phyloP scores from a whole-genome alignment of 73 alveolate genomes.

The Paramecium biaurelia region DNA sequence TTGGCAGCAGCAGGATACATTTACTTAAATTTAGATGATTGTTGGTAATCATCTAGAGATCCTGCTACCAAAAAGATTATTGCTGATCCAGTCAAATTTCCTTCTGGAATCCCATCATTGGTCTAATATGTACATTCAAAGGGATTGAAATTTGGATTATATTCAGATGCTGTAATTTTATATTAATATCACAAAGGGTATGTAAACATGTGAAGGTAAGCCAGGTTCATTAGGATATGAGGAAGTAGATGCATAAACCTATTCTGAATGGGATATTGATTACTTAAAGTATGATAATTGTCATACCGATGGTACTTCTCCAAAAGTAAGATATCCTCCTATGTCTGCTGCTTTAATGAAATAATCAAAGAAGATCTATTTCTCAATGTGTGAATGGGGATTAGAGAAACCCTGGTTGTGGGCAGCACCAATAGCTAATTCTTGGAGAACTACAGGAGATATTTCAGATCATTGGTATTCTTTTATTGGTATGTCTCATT shows the following conservation, averaged over 20 bases:
- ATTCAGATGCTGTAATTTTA: constrained; percentile 71
- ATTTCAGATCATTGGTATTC: constrained; percentile 66
- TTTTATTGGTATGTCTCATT: constrained; percentile 40
- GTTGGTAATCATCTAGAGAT: constrained; percentile 78
- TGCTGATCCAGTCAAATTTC: constrained; percentile 77
- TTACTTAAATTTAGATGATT: constrained; percentile 83
- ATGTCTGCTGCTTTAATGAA: constrained; percentile 93
- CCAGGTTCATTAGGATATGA: constrained; percentile 85
- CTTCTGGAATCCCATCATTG: constrained; percentile 80
- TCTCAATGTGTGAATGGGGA: constrained; percentile 98
- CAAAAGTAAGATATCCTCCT: constrained; percentile 80
- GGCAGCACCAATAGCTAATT: constrained; percentile 90
- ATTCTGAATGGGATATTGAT: constrained; percentile 85
- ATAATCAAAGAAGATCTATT: constrained; percentile 89
- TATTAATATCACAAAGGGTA: constrained; percentile 47
- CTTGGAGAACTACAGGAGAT: constrained; percentile 98
- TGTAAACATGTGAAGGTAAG: constrained; percentile 80
- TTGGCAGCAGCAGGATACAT: constrained; percentile 79
- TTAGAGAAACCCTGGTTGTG: constrained; percentile 84
- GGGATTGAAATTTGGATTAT: constrained; percentile 87
- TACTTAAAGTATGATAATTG: constrained; percentile 76
- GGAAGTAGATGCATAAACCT: constrained; percentile 74
- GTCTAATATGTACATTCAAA: constrained; percentile 74
- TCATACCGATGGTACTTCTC: constrained; percentile 64
- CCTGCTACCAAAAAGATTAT: constrained; percentile 63